A percentile compares a stretch with the other conserved stretches of the same genome.
phyloP scores from a whole-genome alignment of 2,329 filamentous ascomycete genomes.

The Colletotrichum theobromicola region DNA sequence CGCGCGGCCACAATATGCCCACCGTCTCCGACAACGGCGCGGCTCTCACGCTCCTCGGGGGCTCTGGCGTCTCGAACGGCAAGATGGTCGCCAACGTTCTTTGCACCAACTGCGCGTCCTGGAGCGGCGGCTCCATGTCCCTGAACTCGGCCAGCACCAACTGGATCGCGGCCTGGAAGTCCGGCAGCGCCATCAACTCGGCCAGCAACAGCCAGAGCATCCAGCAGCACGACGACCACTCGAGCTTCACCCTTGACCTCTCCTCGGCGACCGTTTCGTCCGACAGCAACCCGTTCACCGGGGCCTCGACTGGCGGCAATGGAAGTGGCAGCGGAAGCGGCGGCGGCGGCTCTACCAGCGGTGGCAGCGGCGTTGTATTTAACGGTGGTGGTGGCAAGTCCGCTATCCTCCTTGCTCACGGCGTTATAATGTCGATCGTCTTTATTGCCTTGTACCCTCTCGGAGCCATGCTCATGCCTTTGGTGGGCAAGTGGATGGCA shows the following conservation, averaged over 20 bases:
- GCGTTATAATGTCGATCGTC: slow-evolving; percentile 65
- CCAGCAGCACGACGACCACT: slow-evolving; percentile 49
- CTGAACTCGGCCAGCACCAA: slow-evolving; percentile 41
- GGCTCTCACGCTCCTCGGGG: slow-evolving; percentile 58
- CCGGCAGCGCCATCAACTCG: slow-evolving; percentile 49
- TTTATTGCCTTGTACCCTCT: slow-evolving; percentile 65
- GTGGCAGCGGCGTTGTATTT: slow-evolving; percentile 20
- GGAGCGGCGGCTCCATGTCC: slow-evolving; percentile 47
- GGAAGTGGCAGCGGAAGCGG: slow-evolving; percentile 10
- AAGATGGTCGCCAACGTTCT: slow-evolving; percentile 65
- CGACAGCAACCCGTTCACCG: slow-evolving; percentile 59
- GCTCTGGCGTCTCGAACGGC: slow-evolving; percentile 58
- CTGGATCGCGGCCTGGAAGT: slow-evolving; percentile 64
- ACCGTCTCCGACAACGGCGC: slow-evolving; percentile 44
- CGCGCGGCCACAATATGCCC: slow-evolving; percentile 53
- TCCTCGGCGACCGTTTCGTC: slow-evolving; percentile 47
- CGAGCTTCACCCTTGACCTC: slow-evolving; percentile 54
- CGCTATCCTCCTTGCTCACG: slow-evolving; percentile 51
- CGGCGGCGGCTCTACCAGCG: slow-evolving; percentile 21
- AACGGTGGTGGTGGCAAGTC: slow-evolving; percentile 19
- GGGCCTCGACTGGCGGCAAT: slow-evolving; percentile 20
- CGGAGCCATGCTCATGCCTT: slow-evolving; percentile 64
- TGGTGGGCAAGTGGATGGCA: slow-evolving; percentile 61
- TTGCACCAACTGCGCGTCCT: slow-evolving; percentile 58
- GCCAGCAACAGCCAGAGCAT: slow-evolving; percentile 45